Evolutionary conservation across 495 filamentous ascomycete genomes (phyloP).

Genomic region (Oidiodendron maius): DNA sequence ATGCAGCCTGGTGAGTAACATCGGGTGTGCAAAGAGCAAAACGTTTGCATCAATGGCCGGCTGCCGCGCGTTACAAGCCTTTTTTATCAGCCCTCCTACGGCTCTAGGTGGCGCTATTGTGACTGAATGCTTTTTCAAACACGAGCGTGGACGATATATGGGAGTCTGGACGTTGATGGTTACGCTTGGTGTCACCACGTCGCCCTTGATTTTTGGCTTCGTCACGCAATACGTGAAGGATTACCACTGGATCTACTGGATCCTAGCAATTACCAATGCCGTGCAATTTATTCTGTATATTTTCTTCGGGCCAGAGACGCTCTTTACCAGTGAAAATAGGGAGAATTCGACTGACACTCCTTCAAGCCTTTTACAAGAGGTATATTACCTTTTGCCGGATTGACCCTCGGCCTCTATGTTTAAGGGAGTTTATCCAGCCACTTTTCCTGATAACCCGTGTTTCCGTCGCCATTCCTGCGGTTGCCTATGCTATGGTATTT

Average conservation of each 20-base stretch:
- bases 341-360: slow-evolving; percentile 13
- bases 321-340: slow-evolving; percentile 30
- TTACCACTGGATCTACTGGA: slow-evolving; percentile 39
- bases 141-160: slow-evolving; percentile 42
- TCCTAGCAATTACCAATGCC: slow-evolving; percentile 40
- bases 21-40: slow-evolving; percentile 44
- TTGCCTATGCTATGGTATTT: slow-evolving; percentile 49
- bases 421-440: slow-evolving; percentile 31
- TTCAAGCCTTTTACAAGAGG: slow-evolving; percentile 25
- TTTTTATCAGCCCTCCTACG: slow-evolving; percentile 45
- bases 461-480: slow-evolving; percentile 39
- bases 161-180: slow-evolving; percentile 49
- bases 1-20: slow-evolving; percentile 39
- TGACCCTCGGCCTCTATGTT: slow-evolving; percentile 39
- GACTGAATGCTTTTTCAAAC: slow-evolving; percentile 42
- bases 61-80: slow-evolving; percentile 40
- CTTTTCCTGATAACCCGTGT: slow-evolving; percentile 11
- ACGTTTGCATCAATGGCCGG: slow-evolving; percentile 37
- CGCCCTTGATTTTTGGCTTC: slow-evolving; percentile 17
- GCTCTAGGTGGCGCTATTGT: slow-evolving; percentile 51
- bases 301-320: slow-evolving; percentile 51
- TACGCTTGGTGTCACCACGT: slow-evolving; percentile 32
- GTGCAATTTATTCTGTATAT: slow-evolving; percentile 48
- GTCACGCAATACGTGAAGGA: slow-evolving; percentile 9
- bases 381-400: slow-evolving; percentile 41